Conservation (phyloP, 345 rosid genomes). For the Moricandia moricandioides region DNA sequence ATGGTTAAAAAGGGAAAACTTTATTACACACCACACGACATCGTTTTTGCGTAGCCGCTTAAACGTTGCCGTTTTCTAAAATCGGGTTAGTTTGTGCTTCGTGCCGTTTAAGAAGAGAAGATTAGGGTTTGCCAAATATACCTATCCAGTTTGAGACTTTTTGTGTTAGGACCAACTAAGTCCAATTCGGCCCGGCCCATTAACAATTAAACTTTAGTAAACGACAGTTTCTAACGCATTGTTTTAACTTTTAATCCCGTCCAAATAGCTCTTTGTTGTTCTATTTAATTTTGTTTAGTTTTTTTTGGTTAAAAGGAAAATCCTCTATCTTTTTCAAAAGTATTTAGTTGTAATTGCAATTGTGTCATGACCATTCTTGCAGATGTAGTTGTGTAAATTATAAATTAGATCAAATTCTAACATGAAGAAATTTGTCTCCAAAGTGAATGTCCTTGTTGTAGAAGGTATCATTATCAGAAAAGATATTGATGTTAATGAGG, state of each 20-base stretch:
- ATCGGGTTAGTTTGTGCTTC: background rate
- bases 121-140: background rate
- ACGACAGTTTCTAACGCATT: background rate
- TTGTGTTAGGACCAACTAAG: background rate
- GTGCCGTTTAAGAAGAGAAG: background rate
- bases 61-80: background rate
- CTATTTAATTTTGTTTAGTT: too few relatives aligned
- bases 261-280: background rate
- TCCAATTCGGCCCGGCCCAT: background rate
- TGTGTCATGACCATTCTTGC: background rate
- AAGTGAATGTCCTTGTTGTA: background rate
- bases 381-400: background rate
- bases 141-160: background rate
- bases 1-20: background rate
- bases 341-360: background rate
- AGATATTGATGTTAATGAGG: background rate
- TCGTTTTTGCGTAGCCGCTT: background rate
- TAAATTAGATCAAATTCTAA: too few relatives aligned
- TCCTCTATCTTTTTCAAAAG: background rate
- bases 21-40: background rate
- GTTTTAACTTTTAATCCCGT: background rate
- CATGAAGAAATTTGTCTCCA: background rate
- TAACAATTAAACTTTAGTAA: too few relatives aligned
- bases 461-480: background rate
- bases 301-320: background rate